Conservation (phyloP, 441 rosid species). For the Erodium moschatum region DNA sequence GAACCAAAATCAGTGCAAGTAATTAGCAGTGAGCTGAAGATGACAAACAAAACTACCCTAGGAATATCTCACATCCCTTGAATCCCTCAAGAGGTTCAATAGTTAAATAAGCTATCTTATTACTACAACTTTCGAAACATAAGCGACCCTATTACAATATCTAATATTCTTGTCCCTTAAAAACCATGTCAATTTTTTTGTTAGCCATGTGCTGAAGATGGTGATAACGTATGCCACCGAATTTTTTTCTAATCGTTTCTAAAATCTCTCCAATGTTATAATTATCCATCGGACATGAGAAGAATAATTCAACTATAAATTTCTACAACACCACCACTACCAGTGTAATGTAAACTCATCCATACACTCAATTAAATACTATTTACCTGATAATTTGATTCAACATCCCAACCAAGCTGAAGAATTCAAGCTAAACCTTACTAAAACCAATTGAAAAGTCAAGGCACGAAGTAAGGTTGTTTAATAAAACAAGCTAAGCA, state of each 20-base stretch:
- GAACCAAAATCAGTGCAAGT: not conserved
- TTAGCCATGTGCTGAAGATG: not conserved
- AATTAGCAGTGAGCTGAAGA: constrained; percentile 2
- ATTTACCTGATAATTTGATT: not conserved
- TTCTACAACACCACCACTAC: not conserved
- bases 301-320: not conserved
- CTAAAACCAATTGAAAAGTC: not conserved
- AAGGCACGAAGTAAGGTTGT: not conserved
- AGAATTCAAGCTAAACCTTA: not conserved
- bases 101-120: not conserved
- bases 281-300: not conserved
- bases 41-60: not conserved
- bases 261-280: not conserved
- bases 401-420: not conserved
- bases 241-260: not conserved
- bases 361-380: not conserved
- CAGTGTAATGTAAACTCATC: not conserved
- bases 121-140: not conserved
- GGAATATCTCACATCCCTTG: not conserved
- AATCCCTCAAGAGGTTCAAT: not conserved
- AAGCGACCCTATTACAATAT: not conserved
- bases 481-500: not conserved
- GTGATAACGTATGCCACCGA: not conserved
- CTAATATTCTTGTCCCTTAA: not conserved
- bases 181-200: not conserved